Base-by-base conservation (phyloP, 2,329 filamentous ascomycete genomes). In the Apiospora rasikravindrae region DNA sequence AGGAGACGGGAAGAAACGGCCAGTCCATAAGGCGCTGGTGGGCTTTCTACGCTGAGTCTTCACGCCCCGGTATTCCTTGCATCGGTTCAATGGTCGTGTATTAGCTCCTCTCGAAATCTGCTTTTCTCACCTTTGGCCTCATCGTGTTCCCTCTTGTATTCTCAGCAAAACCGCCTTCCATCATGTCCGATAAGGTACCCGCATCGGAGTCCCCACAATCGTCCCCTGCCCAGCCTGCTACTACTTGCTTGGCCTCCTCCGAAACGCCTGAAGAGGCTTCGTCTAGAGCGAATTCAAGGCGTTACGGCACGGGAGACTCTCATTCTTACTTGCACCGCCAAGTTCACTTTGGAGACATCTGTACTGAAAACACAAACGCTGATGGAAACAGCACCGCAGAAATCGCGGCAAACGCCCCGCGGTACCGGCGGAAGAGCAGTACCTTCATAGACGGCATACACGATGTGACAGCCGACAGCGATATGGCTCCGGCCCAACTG, bases 371-470 rank as follows among this genome's bases (percentile, higher is more conserved):
- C 44, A 64, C 72, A 24, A 42, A 76, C 71, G 75, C 80, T 85
- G 76, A 84, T 73, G 70, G 66, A 69, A 71, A 57, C 78, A 96
- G 94, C 73, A 98, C 95, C 67, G 94, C 95, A 79, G 94, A 98
- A 81, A 93, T 98, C 77, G 94, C 95, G 82, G 94, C 93, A 76
- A 98, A 94, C 82, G 95, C 95, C 73, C 94, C 94, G 72, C 92
- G 93, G 76, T 97, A 97, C 81, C 92, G 95, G 75, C 92, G 96
- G 78, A 94, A 94, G 84, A 98, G 96, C 78, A 98, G 95, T 77
- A 98, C 95, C 49, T 98, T 97, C 82, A 95, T 98, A 78, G 96
- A 98, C 87, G 96, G 94, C 76, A 98, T 98, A 78, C 96, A 98
- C 84, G 96, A 98, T 86, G 88, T 97, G 70, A 91, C 94, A 11